Percentiles rank a stretch among this genome's conserved stretches.
Evolutionary conservation across 768 basidiomycete genomes (phyloP).

Genomic region (Neoboletus brunneissimus): DNA sequence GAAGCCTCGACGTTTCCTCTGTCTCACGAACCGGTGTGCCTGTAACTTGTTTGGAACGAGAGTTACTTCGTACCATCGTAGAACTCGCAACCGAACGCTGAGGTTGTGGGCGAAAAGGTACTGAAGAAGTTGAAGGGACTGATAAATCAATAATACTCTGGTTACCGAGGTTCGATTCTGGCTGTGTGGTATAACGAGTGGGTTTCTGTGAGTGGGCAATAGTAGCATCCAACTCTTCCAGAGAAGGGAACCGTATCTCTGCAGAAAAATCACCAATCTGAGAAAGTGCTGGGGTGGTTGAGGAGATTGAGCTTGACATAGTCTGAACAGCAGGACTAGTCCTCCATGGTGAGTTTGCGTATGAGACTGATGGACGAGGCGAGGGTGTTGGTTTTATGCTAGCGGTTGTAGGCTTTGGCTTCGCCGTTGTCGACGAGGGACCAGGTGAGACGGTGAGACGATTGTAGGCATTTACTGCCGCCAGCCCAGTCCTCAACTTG

Average conservation of each 20-base stretch:
- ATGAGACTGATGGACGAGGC: slow-evolving; percentile 26
- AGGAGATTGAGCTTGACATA: slow-evolving; percentile 37
- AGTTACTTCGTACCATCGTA: slow-evolving; percentile 34
- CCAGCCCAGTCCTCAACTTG: slow-evolving; percentile 67
- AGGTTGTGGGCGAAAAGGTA: slow-evolving; percentile 21
- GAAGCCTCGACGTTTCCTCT: slow-evolving; percentile 7
- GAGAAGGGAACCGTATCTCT: slow-evolving; percentile 81
- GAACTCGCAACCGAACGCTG: slow-evolving; percentile 16
- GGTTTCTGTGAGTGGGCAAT: slow-evolving; percentile 35
- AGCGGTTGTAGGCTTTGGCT: slow-evolving; percentile 18
- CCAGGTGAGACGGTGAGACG: slow-evolving; percentile 15
- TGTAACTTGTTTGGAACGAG: slow-evolving; percentile 57
- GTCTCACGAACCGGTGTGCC: slow-evolving; percentile 50
- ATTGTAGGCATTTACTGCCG: slow-evolving; percentile 43
- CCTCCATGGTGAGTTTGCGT: slow-evolving; percentile 20
- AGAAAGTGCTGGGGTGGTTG: slow-evolving; percentile 32
- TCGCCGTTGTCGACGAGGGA: slow-evolving; percentile 16
- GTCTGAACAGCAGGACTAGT: slow-evolving; percentile 15
- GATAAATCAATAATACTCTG: slow-evolving; percentile 24
- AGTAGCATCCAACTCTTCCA: slow-evolving; percentile 76
- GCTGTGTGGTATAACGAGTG: slow-evolving; percentile 15
- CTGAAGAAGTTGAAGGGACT: slow-evolving; percentile 21
- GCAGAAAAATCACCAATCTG: slow-evolving; percentile 45
- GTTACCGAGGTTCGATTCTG: slow-evolving; percentile 11
- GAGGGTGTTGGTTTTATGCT: slow-evolving; percentile 27